Evolutionary conservation across 2,329 filamentous ascomycete genomes (phyloP).

Genomic region (Xylaria sp.): DNA sequence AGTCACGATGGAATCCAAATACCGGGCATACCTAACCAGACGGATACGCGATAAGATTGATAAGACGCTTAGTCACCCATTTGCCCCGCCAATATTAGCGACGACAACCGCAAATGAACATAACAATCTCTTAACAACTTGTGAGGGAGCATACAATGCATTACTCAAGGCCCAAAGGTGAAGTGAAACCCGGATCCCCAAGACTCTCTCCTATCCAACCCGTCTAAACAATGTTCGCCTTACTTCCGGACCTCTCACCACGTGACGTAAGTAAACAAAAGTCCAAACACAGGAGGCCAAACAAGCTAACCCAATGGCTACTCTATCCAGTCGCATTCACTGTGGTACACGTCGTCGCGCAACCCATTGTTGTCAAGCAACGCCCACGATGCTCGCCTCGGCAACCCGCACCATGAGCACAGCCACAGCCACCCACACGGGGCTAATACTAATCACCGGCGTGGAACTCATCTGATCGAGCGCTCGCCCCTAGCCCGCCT

Average conservation of each 20-base stretch:
- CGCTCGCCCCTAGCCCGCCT: constrained; percentile 75
- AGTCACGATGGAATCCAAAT: background rate
- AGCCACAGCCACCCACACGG: constrained; percentile 46
- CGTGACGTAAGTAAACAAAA: constrained; percentile 68
- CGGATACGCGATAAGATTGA: constrained; percentile 19
- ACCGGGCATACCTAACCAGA: background rate
- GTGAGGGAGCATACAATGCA: background rate
- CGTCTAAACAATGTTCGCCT: constrained; percentile 63
- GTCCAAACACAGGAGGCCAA: constrained; percentile 10
- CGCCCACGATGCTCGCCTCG: constrained; percentile 50
- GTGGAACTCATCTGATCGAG: constrained; percentile 59
- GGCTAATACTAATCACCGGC: constrained; percentile 40
- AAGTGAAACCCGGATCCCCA: background rate
- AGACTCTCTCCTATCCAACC: background rate
- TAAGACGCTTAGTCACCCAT: constrained; percentile 34
- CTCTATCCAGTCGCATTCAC: constrained; percentile 70
- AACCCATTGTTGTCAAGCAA: constrained; percentile 55
- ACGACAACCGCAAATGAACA: background rate
- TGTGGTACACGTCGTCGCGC: constrained; percentile 78
- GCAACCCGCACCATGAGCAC: constrained; percentile 39
- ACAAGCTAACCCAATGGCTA: constrained; percentile 12
- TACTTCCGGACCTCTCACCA: constrained; percentile 74
- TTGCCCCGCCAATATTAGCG: constrained; percentile 30
- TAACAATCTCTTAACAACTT: constrained; percentile 5
- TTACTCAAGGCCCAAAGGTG: background rate